Evolutionary conservation across 2,329 filamentous ascomycete species (phyloP), one percentile per base, ranked within the genome.

Genomic region (Pseudogymnoascus pannorum): DNA sequence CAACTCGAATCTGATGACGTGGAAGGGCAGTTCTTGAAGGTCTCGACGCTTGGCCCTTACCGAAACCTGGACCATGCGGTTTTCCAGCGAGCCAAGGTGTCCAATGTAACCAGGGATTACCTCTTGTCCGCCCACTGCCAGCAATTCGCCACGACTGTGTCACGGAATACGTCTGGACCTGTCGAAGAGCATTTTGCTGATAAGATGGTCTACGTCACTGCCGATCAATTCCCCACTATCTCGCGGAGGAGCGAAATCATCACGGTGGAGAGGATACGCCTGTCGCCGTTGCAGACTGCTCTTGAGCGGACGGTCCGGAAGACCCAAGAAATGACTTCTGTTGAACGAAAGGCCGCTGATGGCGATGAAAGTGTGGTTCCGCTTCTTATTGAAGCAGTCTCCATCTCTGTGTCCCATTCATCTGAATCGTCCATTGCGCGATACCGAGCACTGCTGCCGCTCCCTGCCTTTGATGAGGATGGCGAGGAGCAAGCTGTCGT

Each of bases 261-360:
- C 12, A 78, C 84, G 5, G 79, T 83, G 1, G 82, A 87, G 16
- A 86, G 87, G 6, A 57, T 70, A 16, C 80, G 80, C 9, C 78
- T 97, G 24, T 83, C 82, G 31, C 86, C 92, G 5, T 79, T 94
- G 62, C 89, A 97, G 74, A 92, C 91, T n/a, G 93, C 89, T 0
- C 79, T 97, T 64, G 93, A 97, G 72, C 87, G 93, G 14, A 93
- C 94, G 31, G 87, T 91, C 68, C 86, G 92, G 63, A 97, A 97
- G 78, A 96, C 93, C 0, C 85, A 90, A 62, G 93, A 97, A 74
- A 84, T 97, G 77, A 79, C 84, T 1, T 75, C 81, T 0, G 78
- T 96, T 1, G 91, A 96, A 72, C 90, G 87, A 72, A 86, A 86
- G 58, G 79, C 93, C 7, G 76, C 80, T 1, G 86, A 90, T 20